A percentile compares a stretch with the other conserved stretches of the same genome.
Evolutionary conservation across 2,329 filamentous ascomycete genomes (phyloP).

Genomic region (Cordyceps cicadae): DNA sequence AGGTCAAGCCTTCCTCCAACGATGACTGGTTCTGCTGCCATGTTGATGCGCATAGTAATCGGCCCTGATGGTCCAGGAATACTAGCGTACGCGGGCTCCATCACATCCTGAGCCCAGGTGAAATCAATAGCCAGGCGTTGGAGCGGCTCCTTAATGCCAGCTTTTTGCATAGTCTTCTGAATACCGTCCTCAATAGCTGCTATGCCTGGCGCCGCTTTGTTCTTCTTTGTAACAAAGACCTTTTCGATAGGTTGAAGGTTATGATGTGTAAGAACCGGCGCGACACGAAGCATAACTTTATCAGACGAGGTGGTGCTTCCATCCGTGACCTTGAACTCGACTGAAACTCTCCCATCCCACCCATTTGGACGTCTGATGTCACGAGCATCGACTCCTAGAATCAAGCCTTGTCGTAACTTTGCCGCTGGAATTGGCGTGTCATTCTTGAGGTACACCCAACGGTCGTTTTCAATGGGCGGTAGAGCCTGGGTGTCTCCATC

Average conservation of each 20-base stretch:
- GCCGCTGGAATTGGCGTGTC: not conserved
- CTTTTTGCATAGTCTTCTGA: not conserved
- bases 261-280: not conserved
- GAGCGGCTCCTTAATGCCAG: not conserved
- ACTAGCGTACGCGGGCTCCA: not conserved
- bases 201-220: not conserved
- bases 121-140: not conserved
- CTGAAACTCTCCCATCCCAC: not conserved
- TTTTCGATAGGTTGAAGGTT: not conserved
- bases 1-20: no score
- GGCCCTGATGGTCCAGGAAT: not conserved
- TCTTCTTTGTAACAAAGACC: not conserved
- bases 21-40: slow-evolving; percentile 19
- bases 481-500: no score
- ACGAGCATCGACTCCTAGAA: not conserved
- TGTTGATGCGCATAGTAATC: not conserved
- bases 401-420: slow-evolving; percentile 12
- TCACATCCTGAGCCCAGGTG: not conserved
- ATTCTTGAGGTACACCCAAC: not conserved
- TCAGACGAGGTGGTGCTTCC: not conserved
- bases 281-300: not conserved
- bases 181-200: not conserved
- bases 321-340: not conserved
- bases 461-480: not conserved
- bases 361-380: not conserved